A percentile compares a stretch with the other conserved stretches of the same genome.
phyloP scores from a whole-genome alignment of 352 stramenopile genomes.

The Thalassiosira livingstoniorum region DNA sequence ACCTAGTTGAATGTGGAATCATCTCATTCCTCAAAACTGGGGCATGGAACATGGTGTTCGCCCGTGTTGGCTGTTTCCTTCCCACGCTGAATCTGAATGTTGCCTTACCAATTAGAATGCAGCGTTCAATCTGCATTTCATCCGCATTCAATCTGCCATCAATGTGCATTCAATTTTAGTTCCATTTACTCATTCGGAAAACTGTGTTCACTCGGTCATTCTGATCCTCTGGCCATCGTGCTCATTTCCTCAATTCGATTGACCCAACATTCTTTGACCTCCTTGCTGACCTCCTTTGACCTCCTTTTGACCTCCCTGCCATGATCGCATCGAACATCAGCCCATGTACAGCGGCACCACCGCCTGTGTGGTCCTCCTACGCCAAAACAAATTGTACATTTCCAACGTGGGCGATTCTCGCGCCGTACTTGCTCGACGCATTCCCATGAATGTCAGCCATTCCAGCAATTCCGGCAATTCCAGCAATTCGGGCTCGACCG shows the following conservation, averaged over 20 bases:
- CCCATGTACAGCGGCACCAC: conserved; percentile 84
- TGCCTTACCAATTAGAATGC: no score
- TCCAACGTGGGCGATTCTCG: conserved; percentile 87
- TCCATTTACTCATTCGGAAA: no score
- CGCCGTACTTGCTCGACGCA: conserved; percentile 77
- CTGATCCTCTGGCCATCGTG: no score
- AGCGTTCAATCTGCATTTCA: no score
- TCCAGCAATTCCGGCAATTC: background rate
- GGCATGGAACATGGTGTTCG: no score
- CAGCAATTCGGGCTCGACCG: background rate
- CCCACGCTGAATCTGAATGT: no score
- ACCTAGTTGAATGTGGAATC: no score
- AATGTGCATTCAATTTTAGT: no score
- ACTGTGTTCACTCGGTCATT: no score
- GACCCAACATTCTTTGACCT: background rate
- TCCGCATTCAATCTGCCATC: no score
- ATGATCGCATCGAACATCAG: background rate
- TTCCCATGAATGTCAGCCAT: background rate
- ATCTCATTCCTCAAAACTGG: no score
- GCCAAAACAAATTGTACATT: conserved; percentile 76
- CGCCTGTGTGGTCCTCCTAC: conserved; percentile 77
- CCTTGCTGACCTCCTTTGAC: background rate
- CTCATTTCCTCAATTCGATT: conserved; percentile 1
- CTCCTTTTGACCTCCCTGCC: background rate
- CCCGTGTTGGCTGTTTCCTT: no score